Base-by-base conservation (phyloP, 164 flowering plant species). In the Chimonanthus salicifolius region DNA sequence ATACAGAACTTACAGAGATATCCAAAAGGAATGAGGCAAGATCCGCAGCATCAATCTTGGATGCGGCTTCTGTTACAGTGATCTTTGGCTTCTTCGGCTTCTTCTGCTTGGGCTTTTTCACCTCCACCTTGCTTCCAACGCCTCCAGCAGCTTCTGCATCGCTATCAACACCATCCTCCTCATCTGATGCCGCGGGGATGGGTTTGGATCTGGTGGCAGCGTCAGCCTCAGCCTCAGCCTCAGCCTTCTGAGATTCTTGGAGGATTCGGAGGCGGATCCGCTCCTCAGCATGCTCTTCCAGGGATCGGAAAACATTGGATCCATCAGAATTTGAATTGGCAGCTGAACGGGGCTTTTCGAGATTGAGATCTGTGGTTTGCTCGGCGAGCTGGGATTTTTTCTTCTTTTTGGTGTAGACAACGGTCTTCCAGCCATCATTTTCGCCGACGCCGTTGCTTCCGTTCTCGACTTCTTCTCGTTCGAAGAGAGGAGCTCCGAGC, bases 401-500 rank as follows among this genome's bases (percentile, higher is more conserved):
- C 60, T 80, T 79, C 50, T 87, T 84, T 74, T 90, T 94, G 2
- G 85, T 65, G 80, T 94, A 90, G 51, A 84, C 76, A 6, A 95
- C 99, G 76, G 84, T 91, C 49, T 93, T 93, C 99, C 99, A 95
- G 33, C 97, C 97, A 71, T 90, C 89, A 73, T 91, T 6, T 13
- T 11, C 16, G 16, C 5, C 72, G 86, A n/a, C 10, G 60, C 60
- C 16, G 60, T n/a, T 10, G 4, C 16, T 13, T 4, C 16, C 2
- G 11, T 54, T 54, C 16, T n/a, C 60, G 60, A 11, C 60, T 54
- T 54, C n/a, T 54, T 54, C 60, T 4, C 3, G 60, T 5, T 3
- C 16, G n/a, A 54, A 11, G 60, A 54, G 33, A 33, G 16, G 16
- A 3, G 60, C 11, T 10, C 4, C 60, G n/a, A n/a, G 16, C 11